Base-by-base conservation (phyloP, 106 monocot species). In the Narthecium ossifragum region DNA sequence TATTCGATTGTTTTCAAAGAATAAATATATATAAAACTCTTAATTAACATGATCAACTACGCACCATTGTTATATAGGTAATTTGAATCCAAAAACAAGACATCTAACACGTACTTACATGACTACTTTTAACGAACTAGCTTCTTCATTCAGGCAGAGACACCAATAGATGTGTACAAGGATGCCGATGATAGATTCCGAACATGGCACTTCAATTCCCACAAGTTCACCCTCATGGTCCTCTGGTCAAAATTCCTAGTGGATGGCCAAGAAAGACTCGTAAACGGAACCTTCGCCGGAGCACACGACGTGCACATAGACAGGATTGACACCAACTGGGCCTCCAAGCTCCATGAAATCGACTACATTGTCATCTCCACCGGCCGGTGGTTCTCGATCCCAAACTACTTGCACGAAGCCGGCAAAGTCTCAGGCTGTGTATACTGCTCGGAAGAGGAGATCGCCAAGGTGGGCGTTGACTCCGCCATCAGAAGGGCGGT, bases 301-400 rank as follows among this genome's bases (percentile, higher is more conserved):
- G 55, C 26, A 0, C 78, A 34, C 26, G 73, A 90, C 26, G 4
- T 90, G 18, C 72, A 82, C 26, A 27, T 85, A 6, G 82, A 90
- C 70, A 67, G 38, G 34, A 27, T 71, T 2, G 79, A 90, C 46
- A 30, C 11, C 21, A 45, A 39, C 7, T 90, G 78, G 82, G 31
- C 73, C 6, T 21, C 45, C 1, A 49, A 79, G 41, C 67, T 90
- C 15, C 63, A 51, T 0, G 20, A 25, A 20, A 47, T 73, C 23
- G 63, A 82, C 75, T 71, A 73, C 32, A 12, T 69, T 8, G 56
- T 90, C 55, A 33, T 90, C 31, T 90, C 90, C 1, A 60, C 12
- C 12, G 78, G 70, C 1, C 78, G 79, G 31, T 90, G 90, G 90
- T 85, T 79, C 67, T 90, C 77, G 57, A 29, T 85, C 10, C 68